phyloP scores from a whole-genome alignment of 306 rosid species.

The Fragaria iinumae region DNA sequence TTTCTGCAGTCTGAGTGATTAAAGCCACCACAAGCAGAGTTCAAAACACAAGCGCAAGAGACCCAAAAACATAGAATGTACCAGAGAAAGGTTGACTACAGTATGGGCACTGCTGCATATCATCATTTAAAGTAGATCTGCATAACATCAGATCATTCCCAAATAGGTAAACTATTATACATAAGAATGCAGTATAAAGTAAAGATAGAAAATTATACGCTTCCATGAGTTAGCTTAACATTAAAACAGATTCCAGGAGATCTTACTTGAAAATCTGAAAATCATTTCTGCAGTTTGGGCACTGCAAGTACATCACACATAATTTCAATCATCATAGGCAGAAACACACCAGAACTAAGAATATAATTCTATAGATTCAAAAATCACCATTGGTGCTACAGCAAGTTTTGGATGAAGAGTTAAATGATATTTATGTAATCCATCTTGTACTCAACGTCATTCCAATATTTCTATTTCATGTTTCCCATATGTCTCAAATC shows the following conservation, averaged over 20 bases:
- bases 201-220: constrained; percentile 13
- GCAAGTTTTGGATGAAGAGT: not conserved
- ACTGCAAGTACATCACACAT: constrained; percentile 52
- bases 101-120: constrained; percentile 83
- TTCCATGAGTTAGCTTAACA: constrained; percentile 14
- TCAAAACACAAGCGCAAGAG: constrained; percentile 1
- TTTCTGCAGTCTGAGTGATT: not conserved
- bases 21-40: not conserved
- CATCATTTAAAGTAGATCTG: constrained; percentile 81
- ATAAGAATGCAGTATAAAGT: constrained; percentile 3
- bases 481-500: not conserved
- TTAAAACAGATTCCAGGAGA: constrained; percentile 4
- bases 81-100: constrained; percentile 95
- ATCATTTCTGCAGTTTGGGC: constrained; percentile 92
- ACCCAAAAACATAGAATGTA: constrained; percentile 21
- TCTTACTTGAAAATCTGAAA: constrained; percentile 98
- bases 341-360: not conserved
- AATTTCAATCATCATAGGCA: constrained; percentile 21
- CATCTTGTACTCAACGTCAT: not conserved
- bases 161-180: not conserved
- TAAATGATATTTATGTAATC: not conserved
- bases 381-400: not conserved
- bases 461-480: not conserved
- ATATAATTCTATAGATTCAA: not conserved
- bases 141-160: constrained; percentile 18